These are phyloP conservation scores for Trichoderma citrinoviride DNA, from an alignment of 2,329 filamentous ascomycete species.

Conservation along the genomic window DNA sequence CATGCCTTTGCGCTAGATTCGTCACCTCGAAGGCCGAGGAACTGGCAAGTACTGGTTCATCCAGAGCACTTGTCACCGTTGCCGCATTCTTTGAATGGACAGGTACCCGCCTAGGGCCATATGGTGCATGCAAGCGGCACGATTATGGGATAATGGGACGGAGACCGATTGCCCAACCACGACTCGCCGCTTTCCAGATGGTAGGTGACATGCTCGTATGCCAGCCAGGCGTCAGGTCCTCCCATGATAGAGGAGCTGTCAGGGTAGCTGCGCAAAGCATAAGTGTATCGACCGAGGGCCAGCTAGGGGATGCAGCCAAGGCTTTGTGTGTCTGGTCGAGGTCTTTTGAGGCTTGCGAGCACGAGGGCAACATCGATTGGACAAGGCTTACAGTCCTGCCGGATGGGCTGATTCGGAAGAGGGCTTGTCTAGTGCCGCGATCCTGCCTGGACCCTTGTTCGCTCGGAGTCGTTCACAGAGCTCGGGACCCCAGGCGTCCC, in stretches of 20 bases:
- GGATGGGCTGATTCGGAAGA: constrained; percentile 15
- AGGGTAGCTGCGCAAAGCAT: not conserved
- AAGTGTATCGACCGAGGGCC: constrained; percentile 2
- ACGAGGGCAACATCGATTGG: constrained; percentile 14
- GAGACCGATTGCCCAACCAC: not conserved
- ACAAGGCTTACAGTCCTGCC: not conserved
- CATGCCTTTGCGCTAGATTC: not conserved
- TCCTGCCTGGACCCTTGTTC: constrained; percentile 8
- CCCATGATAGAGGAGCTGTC: not conserved
- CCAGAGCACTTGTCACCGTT: not conserved
- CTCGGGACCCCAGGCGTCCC: not conserved
- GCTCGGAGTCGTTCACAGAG: not conserved
- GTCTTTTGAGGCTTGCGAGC: not conserved
- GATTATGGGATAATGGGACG: not conserved
- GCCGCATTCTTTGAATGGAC: not conserved
- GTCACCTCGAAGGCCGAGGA: not conserved
- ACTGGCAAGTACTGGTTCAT: not conserved
- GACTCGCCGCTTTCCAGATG: not conserved
- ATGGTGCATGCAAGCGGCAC: not conserved
- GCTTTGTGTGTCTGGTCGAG: not conserved
- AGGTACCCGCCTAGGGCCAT: not conserved
- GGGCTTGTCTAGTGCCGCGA: constrained; percentile 6
- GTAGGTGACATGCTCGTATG: too few relatives aligned
- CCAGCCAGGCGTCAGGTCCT: not conserved
- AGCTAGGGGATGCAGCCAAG: not conserved